Conservation (phyloP, 192 early-diverging fungal genomes). For the Chytriomyces hyalinus region DNA sequence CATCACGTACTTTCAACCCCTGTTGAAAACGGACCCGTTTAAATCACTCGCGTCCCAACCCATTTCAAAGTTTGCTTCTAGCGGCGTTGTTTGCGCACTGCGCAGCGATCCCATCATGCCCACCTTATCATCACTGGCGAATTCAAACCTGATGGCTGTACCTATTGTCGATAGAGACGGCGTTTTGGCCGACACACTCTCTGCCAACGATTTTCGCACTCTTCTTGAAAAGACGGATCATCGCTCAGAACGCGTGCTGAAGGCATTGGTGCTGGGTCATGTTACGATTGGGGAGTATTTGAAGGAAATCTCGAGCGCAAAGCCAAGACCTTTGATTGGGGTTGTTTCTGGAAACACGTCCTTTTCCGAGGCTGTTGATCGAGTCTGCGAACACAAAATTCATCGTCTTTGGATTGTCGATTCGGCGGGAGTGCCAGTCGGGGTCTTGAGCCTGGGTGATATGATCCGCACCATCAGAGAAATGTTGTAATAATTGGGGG, state of each 20-base stretch:
- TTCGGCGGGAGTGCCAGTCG: conserved; percentile 21
- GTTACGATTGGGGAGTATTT: conserved; percentile 28
- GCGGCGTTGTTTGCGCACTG: conserved; percentile 13
- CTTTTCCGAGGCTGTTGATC: conserved; percentile 20
- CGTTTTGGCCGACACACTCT: conserved; percentile 34
- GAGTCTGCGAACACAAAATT: conserved; percentile 4
- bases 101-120: conserved; percentile 10
- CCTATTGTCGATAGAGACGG: conserved; percentile 34
- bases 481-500: not conserved
- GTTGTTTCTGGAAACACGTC: not conserved
- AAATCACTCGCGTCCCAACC: conserved; percentile 20
- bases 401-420: conserved; percentile 40
- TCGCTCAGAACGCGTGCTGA: conserved; percentile 3
- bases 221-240: conserved; percentile 15
- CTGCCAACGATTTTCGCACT: conserved; percentile 30
- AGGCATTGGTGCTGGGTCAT: conserved; percentile 1
- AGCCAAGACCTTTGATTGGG: conserved; percentile 17
- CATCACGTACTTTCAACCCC: not conserved
- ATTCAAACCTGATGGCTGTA: conserved; percentile 23
- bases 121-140: conserved; percentile 20
- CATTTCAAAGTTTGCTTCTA: not conserved
- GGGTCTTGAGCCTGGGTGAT: conserved; percentile 35
- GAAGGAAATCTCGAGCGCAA: not conserved
- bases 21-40: conserved; percentile 13
- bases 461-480: conserved; percentile 15